phyloP scores from a whole-genome alignment of 208 protist species.

The Naegleria fowleri region DNA sequence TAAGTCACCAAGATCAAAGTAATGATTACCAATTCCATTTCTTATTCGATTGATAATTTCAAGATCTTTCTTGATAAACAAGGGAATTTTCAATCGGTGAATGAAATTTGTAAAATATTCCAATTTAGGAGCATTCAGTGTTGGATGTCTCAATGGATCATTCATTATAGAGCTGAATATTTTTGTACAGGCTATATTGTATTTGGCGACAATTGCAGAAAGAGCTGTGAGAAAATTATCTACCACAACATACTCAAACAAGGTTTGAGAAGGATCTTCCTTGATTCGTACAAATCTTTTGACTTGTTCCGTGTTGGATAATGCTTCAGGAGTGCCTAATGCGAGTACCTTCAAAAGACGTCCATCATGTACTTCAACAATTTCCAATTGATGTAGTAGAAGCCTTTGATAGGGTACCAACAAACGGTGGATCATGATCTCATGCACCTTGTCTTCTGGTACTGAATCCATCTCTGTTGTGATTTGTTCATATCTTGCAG shows the following conservation, averaged over 20 bases:
- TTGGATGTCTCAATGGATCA: background rate
- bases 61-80: background rate
- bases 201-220: background rate
- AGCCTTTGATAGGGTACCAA: background rate
- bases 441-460: too few relatives aligned
- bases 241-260: background rate
- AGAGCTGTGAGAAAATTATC: background rate
- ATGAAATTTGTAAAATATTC: background rate
- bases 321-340: background rate
- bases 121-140: background rate
- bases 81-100: background rate
- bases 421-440: background rate
- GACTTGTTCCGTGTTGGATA: background rate
- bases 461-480: too few relatives aligned
- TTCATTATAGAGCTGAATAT: background rate
- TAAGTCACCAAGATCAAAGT: background rate
- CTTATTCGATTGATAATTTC: background rate
- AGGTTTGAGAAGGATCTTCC: background rate
- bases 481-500: too few relatives aligned
- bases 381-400: background rate
- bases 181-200: background rate
- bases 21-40: background rate
- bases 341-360: background rate
- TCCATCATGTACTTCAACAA: background rate
- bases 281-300: background rate